Evolutionary conservation across 768 basidiomycete species (phyloP).

Genomic region (Phaeolepiota aurea): DNA sequence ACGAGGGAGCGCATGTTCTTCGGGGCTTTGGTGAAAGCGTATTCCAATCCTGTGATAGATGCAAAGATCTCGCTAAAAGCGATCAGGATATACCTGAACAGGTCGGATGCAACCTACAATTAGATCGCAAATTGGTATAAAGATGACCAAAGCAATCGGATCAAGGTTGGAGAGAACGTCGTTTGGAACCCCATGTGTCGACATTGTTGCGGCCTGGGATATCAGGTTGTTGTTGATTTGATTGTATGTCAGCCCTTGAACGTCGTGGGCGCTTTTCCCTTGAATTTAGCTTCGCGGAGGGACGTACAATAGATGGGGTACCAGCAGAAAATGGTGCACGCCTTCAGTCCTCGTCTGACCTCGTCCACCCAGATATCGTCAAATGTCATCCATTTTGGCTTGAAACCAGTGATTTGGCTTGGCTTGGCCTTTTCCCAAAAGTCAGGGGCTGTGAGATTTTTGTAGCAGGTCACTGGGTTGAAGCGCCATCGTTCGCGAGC

Average conservation of each 20-base stretch:
- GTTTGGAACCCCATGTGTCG: slow-evolving; percentile 61
- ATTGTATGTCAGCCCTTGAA: slow-evolving; percentile 68
- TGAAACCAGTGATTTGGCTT: slow-evolving; percentile 34
- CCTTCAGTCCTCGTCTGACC: slow-evolving; percentile 62
- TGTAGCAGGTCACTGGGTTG: slow-evolving; percentile 41
- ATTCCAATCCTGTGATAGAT: slow-evolving; percentile 77
- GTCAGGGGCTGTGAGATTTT: slow-evolving; percentile 43
- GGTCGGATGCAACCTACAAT: slow-evolving; percentile 18
- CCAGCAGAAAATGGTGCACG: slow-evolving; percentile 55
- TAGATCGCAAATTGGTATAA: slow-evolving; percentile 27
- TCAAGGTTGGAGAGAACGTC: slow-evolving; percentile 75
- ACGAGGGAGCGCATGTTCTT: slow-evolving; percentile 84
- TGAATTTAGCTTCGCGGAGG: too few species aligned
- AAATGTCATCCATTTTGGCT: slow-evolving; percentile 66
- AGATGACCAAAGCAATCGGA: slow-evolving; percentile 65
- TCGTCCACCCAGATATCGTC: slow-evolving; percentile 79
- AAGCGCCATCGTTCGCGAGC: slow-evolving; percentile 42
- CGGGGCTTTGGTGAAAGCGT: slow-evolving; percentile 83
- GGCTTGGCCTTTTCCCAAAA: slow-evolving; percentile 76
- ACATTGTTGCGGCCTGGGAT: slow-evolving; percentile 76
- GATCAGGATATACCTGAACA: slow-evolving; percentile 50
- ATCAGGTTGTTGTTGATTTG: slow-evolving; percentile 73
- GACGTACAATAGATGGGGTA: slow-evolving; percentile 64
- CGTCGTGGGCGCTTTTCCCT: too few species aligned
- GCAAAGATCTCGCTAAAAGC: slow-evolving; percentile 74